Base-by-base conservation (phyloP, 2,329 filamentous ascomycete species). In the Neoascochyta sp. region DNA sequence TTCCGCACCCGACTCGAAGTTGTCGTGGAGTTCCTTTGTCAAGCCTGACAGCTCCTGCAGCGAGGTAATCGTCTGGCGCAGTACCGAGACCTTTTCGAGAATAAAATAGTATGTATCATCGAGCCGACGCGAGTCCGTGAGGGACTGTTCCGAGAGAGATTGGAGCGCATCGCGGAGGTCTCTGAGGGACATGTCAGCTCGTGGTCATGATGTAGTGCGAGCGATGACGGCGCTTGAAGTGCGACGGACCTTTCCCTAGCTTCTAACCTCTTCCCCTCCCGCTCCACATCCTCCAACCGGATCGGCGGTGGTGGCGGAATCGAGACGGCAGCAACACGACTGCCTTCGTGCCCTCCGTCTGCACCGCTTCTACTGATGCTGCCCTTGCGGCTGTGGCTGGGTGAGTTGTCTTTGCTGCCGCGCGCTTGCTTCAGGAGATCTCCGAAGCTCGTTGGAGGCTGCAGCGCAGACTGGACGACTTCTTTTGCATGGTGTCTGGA, bases 51-150 rank as follows among this genome's bases (percentile, higher is more conserved):
- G 70, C 45, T 83, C 78, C 50, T 79, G 80, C 16, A 90, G 66
- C 3, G 73, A 74, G 5, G 68, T 59, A 21, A 88, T 74, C 1
- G 79, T 86, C 44, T 69, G 73, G 31, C 81, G 80, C 20, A 89
- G 66, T 1, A 71, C 60, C 27, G 73, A 73, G 27, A 83, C 71
- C 52, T 82, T 85, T 54, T 86, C 80, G 16, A 87, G 68, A 7
- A 88, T 74, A 0, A 77, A 75, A 43, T 84, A 83, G 63, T 88
- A 89, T 3, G 81, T 81, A 36, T 83, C 76, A 56, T 89, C 83
- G 22, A 90, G 74, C 18, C 74, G 74, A 38, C 74, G 71, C 10
- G 80, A 84, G 14, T 80, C 77, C 13, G 70, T 63, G 32, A 77
- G 71, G 13, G 82, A 82, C 55, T 80, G 72, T 17, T 71, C 65